phyloP scores from a whole-genome alignment of 176 grass and related monocot genomes.

The Aechmea fasciata region DNA sequence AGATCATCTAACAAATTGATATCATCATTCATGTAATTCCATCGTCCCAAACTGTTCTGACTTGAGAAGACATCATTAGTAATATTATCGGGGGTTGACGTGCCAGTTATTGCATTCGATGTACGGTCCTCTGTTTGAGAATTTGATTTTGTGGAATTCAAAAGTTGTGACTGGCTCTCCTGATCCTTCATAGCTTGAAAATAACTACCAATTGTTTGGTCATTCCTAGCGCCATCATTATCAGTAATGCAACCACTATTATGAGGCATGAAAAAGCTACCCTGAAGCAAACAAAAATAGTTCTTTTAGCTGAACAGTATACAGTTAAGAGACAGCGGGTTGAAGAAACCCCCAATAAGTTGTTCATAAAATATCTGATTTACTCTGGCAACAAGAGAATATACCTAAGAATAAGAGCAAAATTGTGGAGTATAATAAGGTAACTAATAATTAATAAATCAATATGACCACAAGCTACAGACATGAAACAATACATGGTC shows the following conservation, averaged over 20 bases:
- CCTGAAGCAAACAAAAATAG: background rate
- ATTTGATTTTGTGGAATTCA: constrained; percentile 27
- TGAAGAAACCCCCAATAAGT: no score
- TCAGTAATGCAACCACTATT: constrained; percentile 20
- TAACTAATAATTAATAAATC: no score
- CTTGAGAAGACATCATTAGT: constrained; percentile 31
- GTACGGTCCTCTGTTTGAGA: constrained; percentile 22
- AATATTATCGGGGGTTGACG: constrained; percentile 14
- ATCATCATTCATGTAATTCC: constrained; percentile 47
- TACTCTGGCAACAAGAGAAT: no score
- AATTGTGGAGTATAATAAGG: no score
- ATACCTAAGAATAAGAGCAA: no score
- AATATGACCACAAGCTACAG: no score
- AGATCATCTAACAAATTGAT: constrained; percentile 28
- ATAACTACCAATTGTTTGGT: constrained; percentile 25
- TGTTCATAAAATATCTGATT: no score
- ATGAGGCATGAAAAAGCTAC: constrained; percentile 24
- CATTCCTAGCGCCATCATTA: constrained; percentile 20
- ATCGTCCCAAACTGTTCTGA: constrained; percentile 46
- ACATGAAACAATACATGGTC: no score
- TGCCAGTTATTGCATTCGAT: constrained; percentile 20
- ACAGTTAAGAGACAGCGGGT: no score
- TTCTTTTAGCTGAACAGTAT: no score
- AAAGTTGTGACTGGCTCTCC: constrained; percentile 19
- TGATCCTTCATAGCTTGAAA: constrained; percentile 26